These are phyloP conservation scores for Haemoproteus tartakovskyi DNA, from an alignment of 169 alveolate genomes.

Conservation along the genomic window DNA sequence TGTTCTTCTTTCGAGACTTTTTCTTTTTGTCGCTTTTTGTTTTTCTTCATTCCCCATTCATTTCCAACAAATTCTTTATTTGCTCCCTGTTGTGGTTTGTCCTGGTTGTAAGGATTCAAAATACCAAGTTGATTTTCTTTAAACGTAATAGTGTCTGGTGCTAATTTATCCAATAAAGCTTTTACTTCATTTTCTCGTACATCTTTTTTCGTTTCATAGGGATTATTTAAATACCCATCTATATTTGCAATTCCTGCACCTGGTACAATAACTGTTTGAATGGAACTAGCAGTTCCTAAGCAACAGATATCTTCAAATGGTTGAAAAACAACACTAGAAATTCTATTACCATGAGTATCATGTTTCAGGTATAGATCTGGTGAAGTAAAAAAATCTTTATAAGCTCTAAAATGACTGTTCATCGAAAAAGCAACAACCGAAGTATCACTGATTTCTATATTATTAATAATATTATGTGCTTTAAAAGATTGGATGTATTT, in stretches of 20 bases:
- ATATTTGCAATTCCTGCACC: constrained; percentile 93
- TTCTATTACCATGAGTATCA: constrained; percentile 61
- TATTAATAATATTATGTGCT: constrained; percentile 42
- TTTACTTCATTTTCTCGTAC: constrained; percentile 88
- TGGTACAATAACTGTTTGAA: constrained; percentile 89
- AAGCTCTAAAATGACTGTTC: constrained; percentile 70
- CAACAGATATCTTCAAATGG: constrained; percentile 94
- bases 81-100: too few relatives aligned
- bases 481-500: constrained; percentile 22
- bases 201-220: constrained; percentile 80
- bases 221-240: constrained; percentile 83
- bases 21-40: background rate
- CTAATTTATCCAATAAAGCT: constrained; percentile 89
- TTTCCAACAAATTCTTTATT: too few relatives aligned
- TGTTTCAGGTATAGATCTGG: constrained; percentile 49
- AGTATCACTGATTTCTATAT: constrained; percentile 56
- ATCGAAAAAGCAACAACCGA: constrained; percentile 67
- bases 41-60: too few relatives aligned
- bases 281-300: constrained; percentile 87
- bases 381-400: constrained; percentile 16
- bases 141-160: constrained; percentile 89
- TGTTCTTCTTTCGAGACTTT: background rate
- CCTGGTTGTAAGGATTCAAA: constrained; percentile 65
- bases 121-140: constrained; percentile 86
- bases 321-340: constrained; percentile 83